These are phyloP conservation scores for Rostrohypoxylon terebratum DNA, from an alignment of 495 filamentous ascomycete species.

Conservation along the genomic window DNA sequence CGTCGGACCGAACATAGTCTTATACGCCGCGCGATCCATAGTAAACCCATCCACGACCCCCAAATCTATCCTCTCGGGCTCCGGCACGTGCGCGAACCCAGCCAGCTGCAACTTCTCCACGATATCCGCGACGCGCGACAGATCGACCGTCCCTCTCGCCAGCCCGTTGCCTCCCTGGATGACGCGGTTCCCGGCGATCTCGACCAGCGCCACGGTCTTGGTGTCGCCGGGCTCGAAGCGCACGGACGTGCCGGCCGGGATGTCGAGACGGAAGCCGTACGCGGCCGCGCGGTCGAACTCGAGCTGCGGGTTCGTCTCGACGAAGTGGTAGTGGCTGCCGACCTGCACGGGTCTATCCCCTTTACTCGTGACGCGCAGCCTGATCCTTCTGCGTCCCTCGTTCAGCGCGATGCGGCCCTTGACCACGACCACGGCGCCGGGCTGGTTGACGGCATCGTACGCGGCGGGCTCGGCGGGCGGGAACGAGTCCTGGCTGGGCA, in stretches of 20 bases:
- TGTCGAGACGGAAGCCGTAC: conserved; percentile 89
- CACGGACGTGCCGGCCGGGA: conserved; percentile 90
- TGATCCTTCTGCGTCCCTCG: conserved; percentile 77
- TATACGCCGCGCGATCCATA: conserved; percentile 83
- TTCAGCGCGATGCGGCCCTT: conserved; percentile 78
- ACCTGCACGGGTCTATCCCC: conserved; percentile 95
- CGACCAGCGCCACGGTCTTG: conserved; percentile 91
- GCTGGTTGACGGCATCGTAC: conserved; percentile 73
- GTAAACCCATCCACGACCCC: conserved; percentile 66
- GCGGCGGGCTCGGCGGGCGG: conserved; percentile 67
- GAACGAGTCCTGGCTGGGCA: conserved; percentile 76
- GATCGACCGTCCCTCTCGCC: conserved; percentile 77
- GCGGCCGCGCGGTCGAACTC: conserved; percentile 89
- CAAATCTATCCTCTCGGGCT: conserved; percentile 66
- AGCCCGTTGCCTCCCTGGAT: conserved; percentile 87
- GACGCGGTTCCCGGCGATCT: conserved; percentile 85
- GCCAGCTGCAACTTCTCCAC: conserved; percentile 70
- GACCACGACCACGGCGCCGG: conserved; percentile 81
- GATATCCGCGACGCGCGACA: conserved; percentile 71
- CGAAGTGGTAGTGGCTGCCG: conserved; percentile 96
- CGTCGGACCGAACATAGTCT: conserved; percentile 92
- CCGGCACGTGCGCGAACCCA: conserved; percentile 81
- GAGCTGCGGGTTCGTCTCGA: conserved; percentile 91
- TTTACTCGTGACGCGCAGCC: conserved; percentile 81
- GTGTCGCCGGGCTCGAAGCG: conserved; percentile 95